A percentile compares a stretch with the other conserved stretches of the same genome.
Evolutionary conservation across 768 basidiomycete genomes (phyloP).

Genomic region (Leccinum truebloodii): DNA sequence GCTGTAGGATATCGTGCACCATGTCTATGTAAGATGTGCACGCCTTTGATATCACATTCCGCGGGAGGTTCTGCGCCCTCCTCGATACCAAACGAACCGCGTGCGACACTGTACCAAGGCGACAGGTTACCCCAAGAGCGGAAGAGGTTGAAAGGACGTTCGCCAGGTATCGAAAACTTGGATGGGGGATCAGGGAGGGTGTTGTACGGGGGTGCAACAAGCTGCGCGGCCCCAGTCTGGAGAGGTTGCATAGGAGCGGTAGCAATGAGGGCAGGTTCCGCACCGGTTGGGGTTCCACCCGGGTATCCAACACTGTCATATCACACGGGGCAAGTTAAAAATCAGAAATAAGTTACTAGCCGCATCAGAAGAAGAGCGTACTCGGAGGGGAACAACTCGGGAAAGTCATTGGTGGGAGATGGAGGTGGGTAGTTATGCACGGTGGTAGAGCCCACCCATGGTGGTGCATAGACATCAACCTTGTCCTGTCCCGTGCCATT

Average conservation of each 20-base stretch:
- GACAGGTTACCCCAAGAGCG: conserved; percentile 83
- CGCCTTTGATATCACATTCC: conserved; percentile 67
- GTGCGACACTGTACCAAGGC: conserved; percentile 80
- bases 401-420: conserved; percentile 69
- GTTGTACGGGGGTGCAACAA: conserved; percentile 49
- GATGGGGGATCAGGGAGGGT: conserved; percentile 24
- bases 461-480: conserved; percentile 50
- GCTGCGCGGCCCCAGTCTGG: conserved; percentile 67
- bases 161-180: conserved; percentile 8
- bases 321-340: not conserved
- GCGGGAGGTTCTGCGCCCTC: conserved; percentile 70
- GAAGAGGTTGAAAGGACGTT: conserved; percentile 62
- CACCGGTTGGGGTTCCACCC: conserved; percentile 78
- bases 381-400: conserved; percentile 72
- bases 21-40: conserved; percentile 82
- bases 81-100: conserved; percentile 68
- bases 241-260: conserved; percentile 80
- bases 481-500: not conserved
- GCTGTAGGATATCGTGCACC: conserved; percentile 76
- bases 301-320: conserved; percentile 61
- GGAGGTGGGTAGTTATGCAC: conserved; percentile 71
- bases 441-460: conserved; percentile 72
- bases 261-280: conserved; percentile 68
- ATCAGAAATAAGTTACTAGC: not conserved
- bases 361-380: conserved; percentile 6